Conservation (phyloP, 345 rosid species). For the Brassica incana region DNA sequence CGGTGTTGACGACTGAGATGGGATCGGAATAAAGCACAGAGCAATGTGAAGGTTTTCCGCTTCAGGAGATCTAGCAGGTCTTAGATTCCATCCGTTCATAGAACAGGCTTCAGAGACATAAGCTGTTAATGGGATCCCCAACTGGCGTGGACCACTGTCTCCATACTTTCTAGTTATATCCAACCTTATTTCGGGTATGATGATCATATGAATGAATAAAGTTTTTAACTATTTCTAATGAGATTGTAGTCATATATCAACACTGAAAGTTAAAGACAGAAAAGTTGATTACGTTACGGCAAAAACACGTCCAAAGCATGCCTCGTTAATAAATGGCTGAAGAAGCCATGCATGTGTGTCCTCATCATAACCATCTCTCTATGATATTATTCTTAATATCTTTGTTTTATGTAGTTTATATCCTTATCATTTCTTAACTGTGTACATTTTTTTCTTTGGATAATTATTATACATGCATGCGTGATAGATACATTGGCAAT, state of each 20-base stretch:
- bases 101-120: too few relatives aligned
- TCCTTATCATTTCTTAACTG: neutral
- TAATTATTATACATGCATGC: too few relatives aligned
- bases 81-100: too few relatives aligned
- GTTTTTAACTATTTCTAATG: neutral
- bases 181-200: neutral
- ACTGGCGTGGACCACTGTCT: too few relatives aligned
- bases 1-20: too few relatives aligned
- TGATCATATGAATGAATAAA: constrained; percentile 1
- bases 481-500: too few relatives aligned
- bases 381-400: neutral
- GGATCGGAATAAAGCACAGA: too few relatives aligned
- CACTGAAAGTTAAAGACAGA: neutral
- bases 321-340: neutral
- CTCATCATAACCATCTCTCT: constrained; percentile 17
- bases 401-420: neutral
- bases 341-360: constrained; percentile 23
- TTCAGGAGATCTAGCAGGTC: too few relatives aligned
- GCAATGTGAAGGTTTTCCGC: too few relatives aligned
- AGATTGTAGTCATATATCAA: constrained; percentile 7
- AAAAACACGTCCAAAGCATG: constrained; percentile 27
- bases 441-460: too few relatives aligned
- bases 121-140: too few relatives aligned
- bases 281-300: constrained; percentile 3
- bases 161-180: too few relatives aligned